These are phyloP conservation scores for Petrea volubilis DNA, from an alignment of 257 asterid genomes.

Conservation along the genomic window DNA sequence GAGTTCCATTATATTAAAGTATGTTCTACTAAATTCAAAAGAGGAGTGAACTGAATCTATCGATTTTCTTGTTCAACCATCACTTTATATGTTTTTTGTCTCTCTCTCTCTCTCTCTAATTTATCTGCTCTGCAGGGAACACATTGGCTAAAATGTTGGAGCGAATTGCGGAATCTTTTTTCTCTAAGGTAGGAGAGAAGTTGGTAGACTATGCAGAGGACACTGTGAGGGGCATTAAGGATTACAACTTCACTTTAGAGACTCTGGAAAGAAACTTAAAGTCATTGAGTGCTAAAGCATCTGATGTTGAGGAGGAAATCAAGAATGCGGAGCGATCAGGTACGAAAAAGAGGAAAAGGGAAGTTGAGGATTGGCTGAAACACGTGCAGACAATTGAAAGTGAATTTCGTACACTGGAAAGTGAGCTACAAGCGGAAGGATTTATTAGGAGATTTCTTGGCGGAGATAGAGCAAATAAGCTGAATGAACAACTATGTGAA, in stretches of 20 bases:
- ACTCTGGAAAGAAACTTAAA: neutral
- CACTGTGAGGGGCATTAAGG: neutral
- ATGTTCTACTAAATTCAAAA: too few relatives aligned
- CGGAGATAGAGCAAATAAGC: neutral
- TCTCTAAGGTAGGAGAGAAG: neutral
- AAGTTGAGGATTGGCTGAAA: slow-evolving; percentile 11
- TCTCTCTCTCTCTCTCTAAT: too few relatives aligned
- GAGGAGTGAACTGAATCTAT: too few relatives aligned
- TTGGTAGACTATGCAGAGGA: neutral
- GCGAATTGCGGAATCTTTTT: neutral
- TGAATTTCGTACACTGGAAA: neutral
- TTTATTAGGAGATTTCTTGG: neutral
- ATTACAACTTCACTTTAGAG: neutral
- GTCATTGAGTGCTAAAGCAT: slow-evolving; percentile 2
- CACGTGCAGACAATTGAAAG: neutral
- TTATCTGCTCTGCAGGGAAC: neutral
- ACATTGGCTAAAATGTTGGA: neutral
- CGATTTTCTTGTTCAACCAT: too few relatives aligned
- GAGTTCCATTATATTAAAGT: too few relatives aligned
- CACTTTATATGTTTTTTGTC: too few relatives aligned
- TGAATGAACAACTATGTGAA: neutral
- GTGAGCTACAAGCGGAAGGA: neutral
- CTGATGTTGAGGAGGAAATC: neutral
- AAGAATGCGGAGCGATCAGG: neutral
- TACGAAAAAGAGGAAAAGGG: slow-evolving; percentile 14